Base-by-base conservation (phyloP, 164 flowering plant species). In the Magnolia changhungtana region DNA sequence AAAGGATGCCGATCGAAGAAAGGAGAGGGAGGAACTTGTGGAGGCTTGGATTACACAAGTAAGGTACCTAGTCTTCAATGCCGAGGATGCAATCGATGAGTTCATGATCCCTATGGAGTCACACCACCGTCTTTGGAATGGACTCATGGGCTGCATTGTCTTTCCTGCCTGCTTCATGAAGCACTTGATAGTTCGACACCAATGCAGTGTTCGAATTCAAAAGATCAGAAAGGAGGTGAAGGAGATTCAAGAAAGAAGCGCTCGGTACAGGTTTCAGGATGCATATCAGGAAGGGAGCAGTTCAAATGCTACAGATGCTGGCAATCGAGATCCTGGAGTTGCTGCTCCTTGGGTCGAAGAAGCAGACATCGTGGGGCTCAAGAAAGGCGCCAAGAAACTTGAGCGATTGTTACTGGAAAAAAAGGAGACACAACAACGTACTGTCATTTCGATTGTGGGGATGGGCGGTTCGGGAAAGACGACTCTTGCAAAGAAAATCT, bases 21-120 rank as follows among this genome's bases (percentile, higher is more conserved):
- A 24, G 27, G 50, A 31, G n/a, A 61, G 67, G 7, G 67, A 73
- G 50, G 66, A 59, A 59, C 24, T 10, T 1, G 75, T 61, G 50
- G 67, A 16, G 20, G 21, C 50, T 55, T 73, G 75, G 75, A 51
- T 73, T 29, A 4, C 6, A 23, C 66, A 58, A 37, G 50, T 73
- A 7, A 73, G 67, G 21, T 23, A n/a, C 14, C 1, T 16, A 16
- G 67, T 61, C 50, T 73, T 59, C 8, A 66, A 61, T 29, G 23
- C 67, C 5, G 75, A 73, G 37, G 75, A 73, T 59, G 75, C 51
- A 20, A n/a, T 73, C 4, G 75, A 73, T 61, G 66, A 27, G 49
- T 73, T 73, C 67, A 31, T 68, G 49, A 31, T 68, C 50, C n/a
- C 14, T 31, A 68, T 14, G 71, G 21, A 68, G 50, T 8, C 11